These are phyloP conservation scores for Scutellaria baicalensis DNA, from an alignment of 257 asterid species.

Conservation along the genomic window DNA sequence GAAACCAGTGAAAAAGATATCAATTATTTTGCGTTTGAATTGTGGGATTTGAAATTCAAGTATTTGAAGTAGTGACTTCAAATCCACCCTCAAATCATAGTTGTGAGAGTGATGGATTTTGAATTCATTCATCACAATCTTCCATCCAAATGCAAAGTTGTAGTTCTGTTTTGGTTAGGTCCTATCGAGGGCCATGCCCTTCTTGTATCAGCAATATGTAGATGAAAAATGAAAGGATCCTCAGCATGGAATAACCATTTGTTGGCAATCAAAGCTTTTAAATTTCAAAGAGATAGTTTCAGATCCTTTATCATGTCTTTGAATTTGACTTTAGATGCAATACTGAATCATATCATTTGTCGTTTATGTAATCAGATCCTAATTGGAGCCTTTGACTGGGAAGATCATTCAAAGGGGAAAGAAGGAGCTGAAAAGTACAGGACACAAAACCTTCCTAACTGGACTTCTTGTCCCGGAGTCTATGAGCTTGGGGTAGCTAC, in stretches of 20 bases:
- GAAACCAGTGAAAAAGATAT: background rate
- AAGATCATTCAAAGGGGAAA: slow-evolving; percentile 47
- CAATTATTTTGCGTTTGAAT: background rate
- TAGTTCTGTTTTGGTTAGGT: background rate
- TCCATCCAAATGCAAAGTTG: background rate
- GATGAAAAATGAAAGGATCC: background rate
- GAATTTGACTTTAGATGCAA: background rate
- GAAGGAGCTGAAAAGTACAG: slow-evolving; percentile 82
- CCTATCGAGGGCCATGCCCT: background rate
- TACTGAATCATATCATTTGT: background rate
- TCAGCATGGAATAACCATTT: background rate
- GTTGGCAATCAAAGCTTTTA: background rate
- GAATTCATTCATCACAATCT: no score
- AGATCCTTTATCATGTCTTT: background rate
- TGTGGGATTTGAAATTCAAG: no score
- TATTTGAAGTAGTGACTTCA: no score
- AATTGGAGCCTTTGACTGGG: slow-evolving; percentile 77
- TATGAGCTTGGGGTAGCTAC: slow-evolving; percentile 75
- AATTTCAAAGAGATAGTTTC: background rate
- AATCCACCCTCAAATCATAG: no score
- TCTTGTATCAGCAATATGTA: background rate
- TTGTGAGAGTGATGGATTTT: no score
- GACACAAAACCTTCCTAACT: slow-evolving; percentile 72
- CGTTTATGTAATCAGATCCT: slow-evolving; percentile 46
- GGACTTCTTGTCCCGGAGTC: slow-evolving; percentile 65